Evolutionary conservation across 2,329 filamentous ascomycete genomes (phyloP), one percentile per base, ranked within the genome.

Genomic region (Aspergillus ruber): DNA sequence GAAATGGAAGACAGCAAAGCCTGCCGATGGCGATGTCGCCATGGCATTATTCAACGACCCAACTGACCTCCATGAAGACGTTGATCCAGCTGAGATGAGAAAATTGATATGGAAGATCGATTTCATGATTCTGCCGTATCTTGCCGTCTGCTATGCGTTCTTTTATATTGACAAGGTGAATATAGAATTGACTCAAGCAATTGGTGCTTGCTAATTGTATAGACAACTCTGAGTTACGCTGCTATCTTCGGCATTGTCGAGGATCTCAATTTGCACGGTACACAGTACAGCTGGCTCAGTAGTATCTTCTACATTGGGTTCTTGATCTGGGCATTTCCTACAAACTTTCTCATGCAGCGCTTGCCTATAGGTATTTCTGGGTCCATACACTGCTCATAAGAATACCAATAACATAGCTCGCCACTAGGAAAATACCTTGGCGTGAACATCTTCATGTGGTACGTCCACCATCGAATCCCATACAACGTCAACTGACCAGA

Each of bases 241-340:
- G 81, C 82, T 17, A 80, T 85, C 43, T 84, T 85, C 49, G 81
- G 81, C 1, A 78, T 86, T 50, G 71, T 73, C 18, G 73, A 82
- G 2, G 81, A 83, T 51, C 70, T 84, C 7, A 54, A 74, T 12
- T 69, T 85, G 1, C 67, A 73, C n/a, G 79, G 79, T 1, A 73
- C 74, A 0, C 69, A 83, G 51, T 85, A 84, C 56, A 78, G 69
- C 49, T 81, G 77, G 74, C 65, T 80, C 0, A 74, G 68, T 32
- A 74, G 70, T 49, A 72, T 80, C 12, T 82, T 81, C 61, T 79
- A 81, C 51, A 75, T 80, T 51, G 78, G 76, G 0, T 81, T 75
- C 51, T 56, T 82, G 15, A 71, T 68, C 13, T 79, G 75, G 75
- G 75, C 74, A 0, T 70, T 79, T 47, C 76, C 76, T 0, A 79